Conservation (phyloP, 176 grass and related monocot genomes). For the Avena insularis region DNA sequence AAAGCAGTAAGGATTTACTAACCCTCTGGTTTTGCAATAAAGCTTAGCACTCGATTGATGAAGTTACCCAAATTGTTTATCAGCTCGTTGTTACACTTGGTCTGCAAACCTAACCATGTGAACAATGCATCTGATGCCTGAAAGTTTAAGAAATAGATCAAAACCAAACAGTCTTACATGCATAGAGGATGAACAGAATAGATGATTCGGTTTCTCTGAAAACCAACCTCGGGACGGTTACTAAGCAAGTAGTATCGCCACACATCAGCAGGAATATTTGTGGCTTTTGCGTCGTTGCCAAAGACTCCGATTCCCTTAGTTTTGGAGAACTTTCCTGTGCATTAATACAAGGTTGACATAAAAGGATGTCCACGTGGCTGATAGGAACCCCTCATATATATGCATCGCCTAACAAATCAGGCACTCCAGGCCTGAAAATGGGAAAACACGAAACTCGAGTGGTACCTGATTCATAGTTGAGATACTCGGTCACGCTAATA, state of each 20-base stretch:
- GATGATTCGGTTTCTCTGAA: neutral
- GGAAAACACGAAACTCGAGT: constrained; percentile 3
- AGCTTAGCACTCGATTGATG: constrained; percentile 80
- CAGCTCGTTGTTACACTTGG: constrained; percentile 74
- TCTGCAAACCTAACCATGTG: constrained; percentile 76
- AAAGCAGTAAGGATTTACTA: constrained; percentile 28
- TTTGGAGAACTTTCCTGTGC: constrained; percentile 82
- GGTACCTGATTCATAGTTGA: constrained; percentile 87
- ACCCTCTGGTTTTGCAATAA: constrained; percentile 82
- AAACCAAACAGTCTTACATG: constrained; percentile 5
- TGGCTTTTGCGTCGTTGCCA: constrained; percentile 84
- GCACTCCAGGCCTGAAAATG: neutral
- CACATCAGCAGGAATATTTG: constrained; percentile 76
- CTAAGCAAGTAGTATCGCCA: constrained; percentile 86
- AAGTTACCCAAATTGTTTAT: constrained; percentile 85
- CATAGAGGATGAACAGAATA: neutral
- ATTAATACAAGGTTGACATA: neutral
- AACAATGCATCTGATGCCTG: constrained; percentile 87
- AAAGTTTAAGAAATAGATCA: constrained; percentile 32
- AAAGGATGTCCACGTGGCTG: neutral
- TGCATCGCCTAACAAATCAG: neutral
- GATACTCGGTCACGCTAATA: constrained; percentile 87
- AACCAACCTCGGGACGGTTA: constrained; percentile 73
- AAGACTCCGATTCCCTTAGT: constrained; percentile 77
- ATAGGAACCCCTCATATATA: neutral